phyloP scores from a whole-genome alignment of 2,329 filamentous ascomycete species.

The Myriosclerotinia duriaeana region DNA sequence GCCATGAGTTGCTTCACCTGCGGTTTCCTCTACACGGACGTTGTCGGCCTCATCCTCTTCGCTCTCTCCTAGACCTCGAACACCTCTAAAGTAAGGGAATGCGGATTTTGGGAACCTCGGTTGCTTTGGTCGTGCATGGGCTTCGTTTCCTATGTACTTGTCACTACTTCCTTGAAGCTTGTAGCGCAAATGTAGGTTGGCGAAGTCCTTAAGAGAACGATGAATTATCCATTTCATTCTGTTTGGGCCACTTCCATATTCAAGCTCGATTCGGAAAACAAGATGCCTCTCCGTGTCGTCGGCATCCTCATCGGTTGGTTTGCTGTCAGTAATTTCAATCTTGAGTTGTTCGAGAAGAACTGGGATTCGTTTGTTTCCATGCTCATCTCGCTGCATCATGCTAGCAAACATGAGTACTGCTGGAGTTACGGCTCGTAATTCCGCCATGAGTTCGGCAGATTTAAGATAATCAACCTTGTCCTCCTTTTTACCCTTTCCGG shows the following conservation, averaged over 20 bases:
- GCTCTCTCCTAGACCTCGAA: conserved; percentile 74
- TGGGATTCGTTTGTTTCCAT: conserved; percentile 91
- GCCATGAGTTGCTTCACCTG: conserved; percentile 64
- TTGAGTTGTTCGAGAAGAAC: conserved; percentile 94
- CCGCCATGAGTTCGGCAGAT: conserved; percentile 93
- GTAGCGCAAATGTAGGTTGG: conserved; percentile 91
- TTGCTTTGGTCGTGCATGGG: conserved; percentile 71
- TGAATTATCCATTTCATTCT: conserved; percentile 96
- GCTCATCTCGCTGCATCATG: conserved; percentile 96
- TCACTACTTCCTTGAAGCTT: conserved; percentile 83
- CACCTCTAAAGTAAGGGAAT: conserved; percentile 83
- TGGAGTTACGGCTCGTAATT: conserved; percentile 86
- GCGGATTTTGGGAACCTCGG: conserved; percentile 87
- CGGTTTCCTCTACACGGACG: conserved; percentile 47
- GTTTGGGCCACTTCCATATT: conserved; percentile 93
- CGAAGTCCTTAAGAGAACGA: conserved; percentile 82
- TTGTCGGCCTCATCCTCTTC: conserved; percentile 61
- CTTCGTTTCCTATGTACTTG: conserved; percentile 67
- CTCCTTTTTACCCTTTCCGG: conserved; percentile 76
- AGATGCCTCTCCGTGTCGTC: conserved; percentile 66
- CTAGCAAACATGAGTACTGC: conserved; percentile 92
- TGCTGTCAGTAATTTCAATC: conserved; percentile 78
- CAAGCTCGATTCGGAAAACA: conserved; percentile 86
- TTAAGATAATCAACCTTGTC: conserved; percentile 87
- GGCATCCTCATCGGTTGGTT: conserved; percentile 56